Evolutionary conservation across 768 basidiomycete genomes (phyloP).

Genomic region (Pholiota microspora): DNA sequence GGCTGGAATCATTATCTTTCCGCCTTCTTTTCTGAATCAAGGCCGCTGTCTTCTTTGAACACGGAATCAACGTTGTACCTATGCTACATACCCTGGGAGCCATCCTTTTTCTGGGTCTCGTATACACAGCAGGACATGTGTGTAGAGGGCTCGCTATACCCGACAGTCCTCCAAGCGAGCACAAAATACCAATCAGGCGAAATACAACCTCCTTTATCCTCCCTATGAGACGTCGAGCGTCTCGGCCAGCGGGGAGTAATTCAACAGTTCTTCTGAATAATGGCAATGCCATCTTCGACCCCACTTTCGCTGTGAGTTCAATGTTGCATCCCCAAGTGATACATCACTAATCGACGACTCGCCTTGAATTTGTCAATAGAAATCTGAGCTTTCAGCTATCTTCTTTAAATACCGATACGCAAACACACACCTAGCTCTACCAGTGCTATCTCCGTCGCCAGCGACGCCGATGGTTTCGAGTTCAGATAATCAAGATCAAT

Average conservation of each 20-base stretch:
- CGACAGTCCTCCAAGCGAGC: background rate
- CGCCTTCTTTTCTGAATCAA: background rate
- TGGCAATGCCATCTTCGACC: conserved; percentile 2
- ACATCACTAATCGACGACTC: background rate
- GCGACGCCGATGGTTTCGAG: background rate
- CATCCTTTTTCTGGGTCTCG: background rate
- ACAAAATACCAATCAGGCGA: background rate
- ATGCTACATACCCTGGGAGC: background rate
- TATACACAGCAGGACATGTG: background rate
- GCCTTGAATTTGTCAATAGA: conserved; percentile 1
- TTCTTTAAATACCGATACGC: conserved; percentile 21
- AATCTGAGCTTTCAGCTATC: conserved; percentile 14
- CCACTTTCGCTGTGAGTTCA: conserved; percentile 4
- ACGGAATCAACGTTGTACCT: background rate
- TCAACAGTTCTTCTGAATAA: background rate
- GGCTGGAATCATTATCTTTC: background rate
- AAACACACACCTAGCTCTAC: conserved; percentile 11
- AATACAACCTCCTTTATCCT: conserved; percentile 1
- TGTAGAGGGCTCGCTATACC: background rate
- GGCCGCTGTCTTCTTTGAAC: background rate
- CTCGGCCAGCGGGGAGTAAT: background rate
- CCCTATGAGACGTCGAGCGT: conserved; percentile 5
- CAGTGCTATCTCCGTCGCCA: background rate
- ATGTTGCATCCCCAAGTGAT: too few species aligned
- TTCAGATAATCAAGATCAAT: background rate